Evolutionary conservation across 768 basidiomycete species (phyloP).

Genomic region (Termitomyces eurrhizus): DNA sequence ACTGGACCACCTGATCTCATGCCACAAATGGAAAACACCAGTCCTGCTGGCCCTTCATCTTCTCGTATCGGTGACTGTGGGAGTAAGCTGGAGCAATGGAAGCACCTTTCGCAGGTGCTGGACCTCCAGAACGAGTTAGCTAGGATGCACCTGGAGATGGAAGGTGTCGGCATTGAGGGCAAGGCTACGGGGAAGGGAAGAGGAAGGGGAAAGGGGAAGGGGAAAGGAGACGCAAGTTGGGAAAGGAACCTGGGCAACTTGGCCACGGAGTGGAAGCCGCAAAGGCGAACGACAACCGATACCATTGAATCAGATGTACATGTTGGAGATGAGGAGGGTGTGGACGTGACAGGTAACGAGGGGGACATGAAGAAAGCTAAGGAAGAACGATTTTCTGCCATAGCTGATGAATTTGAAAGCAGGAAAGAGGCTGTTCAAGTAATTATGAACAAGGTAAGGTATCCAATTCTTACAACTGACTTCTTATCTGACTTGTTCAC

Average conservation of each 20-base stretch:
- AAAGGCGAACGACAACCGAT: slow-evolving; percentile 16
- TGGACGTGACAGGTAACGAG: slow-evolving; percentile 47
- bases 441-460: slow-evolving; percentile 79
- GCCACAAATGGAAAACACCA: slow-evolving; percentile 8
- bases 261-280: slow-evolving; percentile 7
- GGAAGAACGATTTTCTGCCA: slow-evolving; percentile 64
- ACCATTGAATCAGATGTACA: slow-evolving; percentile 25
- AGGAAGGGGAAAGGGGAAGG: slow-evolving; percentile 22
- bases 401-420: slow-evolving; percentile 66
- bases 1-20: slow-evolving; percentile 7
- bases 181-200: slow-evolving; percentile 35
- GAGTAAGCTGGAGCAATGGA: slow-evolving; percentile 57
- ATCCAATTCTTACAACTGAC: background rate
- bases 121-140: slow-evolving; percentile 72
- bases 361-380: slow-evolving; percentile 52
- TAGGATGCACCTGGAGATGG: slow-evolving; percentile 72
- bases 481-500: slow-evolving; percentile 1
- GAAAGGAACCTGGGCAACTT: slow-evolving; percentile 8
- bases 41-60: background rate
- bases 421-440: slow-evolving; percentile 64
- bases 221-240: slow-evolving; percentile 12
- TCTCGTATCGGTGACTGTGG: slow-evolving; percentile 13
- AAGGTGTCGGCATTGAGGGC: slow-evolving; percentile 46
- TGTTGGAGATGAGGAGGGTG: slow-evolving; percentile 46
- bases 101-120: slow-evolving; percentile 63